Percentiles rank a stretch among this genome's conserved stretches.
Conservation (phyloP, 257 asterid genomes). For the Solanum neorickii region DNA sequence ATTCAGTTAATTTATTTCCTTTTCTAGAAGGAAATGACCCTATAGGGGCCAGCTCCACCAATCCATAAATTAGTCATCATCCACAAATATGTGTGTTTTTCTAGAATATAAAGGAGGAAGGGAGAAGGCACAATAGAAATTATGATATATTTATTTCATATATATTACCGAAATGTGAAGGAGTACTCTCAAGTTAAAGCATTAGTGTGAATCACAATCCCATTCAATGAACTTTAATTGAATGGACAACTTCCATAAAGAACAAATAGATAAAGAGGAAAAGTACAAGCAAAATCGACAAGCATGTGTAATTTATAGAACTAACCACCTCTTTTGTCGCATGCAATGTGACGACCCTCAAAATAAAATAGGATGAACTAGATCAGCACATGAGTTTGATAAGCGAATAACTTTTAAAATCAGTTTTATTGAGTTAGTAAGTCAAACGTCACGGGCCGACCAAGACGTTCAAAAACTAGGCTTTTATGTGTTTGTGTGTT, state of each 20-base stretch:
- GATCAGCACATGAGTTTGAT: too few species aligned
- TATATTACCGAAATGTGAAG: background rate
- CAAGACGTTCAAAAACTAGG: too few species aligned
- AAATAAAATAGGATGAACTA: too few species aligned
- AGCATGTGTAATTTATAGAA: too few species aligned
- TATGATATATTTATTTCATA: background rate
- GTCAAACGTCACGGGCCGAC: too few species aligned
- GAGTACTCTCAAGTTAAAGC: background rate
- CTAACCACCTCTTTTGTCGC: too few species aligned
- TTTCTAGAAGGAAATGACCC: too few species aligned
- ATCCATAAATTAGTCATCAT: background rate
- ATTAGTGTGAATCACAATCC: background rate
- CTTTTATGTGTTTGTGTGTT: too few species aligned
- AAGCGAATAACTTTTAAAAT: too few species aligned
- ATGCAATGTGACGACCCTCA: too few species aligned
- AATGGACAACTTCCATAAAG: background rate
- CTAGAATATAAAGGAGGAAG: background rate
- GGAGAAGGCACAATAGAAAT: background rate
- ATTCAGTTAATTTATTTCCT: too few species aligned
- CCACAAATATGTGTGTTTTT: background rate
- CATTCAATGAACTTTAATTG: background rate
- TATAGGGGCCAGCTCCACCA: background rate
- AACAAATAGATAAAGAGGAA: background rate
- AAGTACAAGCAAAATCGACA: background rate
- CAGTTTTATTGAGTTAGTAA: too few species aligned